Evolutionary conservation across 1,139 yeast species (phyloP).

Genomic region (Geotrichum bryndzae): DNA sequence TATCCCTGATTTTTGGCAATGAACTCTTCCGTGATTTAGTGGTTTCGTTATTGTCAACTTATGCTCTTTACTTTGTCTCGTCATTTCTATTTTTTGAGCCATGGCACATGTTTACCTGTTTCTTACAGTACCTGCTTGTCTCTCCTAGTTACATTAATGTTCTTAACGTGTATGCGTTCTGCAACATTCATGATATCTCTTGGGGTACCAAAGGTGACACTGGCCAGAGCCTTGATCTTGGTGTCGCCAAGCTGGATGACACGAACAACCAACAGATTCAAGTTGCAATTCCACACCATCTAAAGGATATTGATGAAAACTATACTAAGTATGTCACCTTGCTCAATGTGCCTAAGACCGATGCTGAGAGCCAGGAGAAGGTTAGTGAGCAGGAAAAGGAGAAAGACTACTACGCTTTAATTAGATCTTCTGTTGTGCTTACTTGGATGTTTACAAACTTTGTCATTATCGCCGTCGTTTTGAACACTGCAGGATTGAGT

Average conservation of each 20-base stretch:
- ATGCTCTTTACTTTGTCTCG: slow-evolving; percentile 69
- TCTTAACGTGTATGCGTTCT: slow-evolving; percentile 74
- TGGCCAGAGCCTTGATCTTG: slow-evolving; percentile 55
- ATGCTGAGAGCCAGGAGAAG: slow-evolving; percentile 26
- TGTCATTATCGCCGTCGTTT: slow-evolving; percentile 57
- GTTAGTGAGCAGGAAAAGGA: slow-evolving; percentile 26
- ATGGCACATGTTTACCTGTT: slow-evolving; percentile 70
- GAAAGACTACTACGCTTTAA: slow-evolving; percentile 66
- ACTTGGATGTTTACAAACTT: slow-evolving; percentile 72
- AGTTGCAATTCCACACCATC: slow-evolving; percentile 59
- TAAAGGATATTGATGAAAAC: slow-evolving; percentile 54
- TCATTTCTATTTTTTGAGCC: slow-evolving; percentile 73
- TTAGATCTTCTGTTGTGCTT: slow-evolving; percentile 70
- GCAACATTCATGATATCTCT: slow-evolving; percentile 78
- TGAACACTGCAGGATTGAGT: slow-evolving; percentile 58
- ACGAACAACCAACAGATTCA: slow-evolving; percentile 46
- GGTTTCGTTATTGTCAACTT: slow-evolving; percentile 81
- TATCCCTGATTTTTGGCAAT: slow-evolving; percentile 51
- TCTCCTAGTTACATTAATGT: slow-evolving; percentile 76
- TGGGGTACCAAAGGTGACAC: slow-evolving; percentile 85
- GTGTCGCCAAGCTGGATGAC: slow-evolving; percentile 55
- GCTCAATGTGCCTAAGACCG: slow-evolving; percentile 18
- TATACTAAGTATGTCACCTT: slow-evolving; percentile 41
- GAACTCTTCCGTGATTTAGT: slow-evolving; percentile 74
- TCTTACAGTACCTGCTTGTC: slow-evolving; percentile 60